Conservation (phyloP, 139 green algal species). For the Coelastrella sp. region DNA sequence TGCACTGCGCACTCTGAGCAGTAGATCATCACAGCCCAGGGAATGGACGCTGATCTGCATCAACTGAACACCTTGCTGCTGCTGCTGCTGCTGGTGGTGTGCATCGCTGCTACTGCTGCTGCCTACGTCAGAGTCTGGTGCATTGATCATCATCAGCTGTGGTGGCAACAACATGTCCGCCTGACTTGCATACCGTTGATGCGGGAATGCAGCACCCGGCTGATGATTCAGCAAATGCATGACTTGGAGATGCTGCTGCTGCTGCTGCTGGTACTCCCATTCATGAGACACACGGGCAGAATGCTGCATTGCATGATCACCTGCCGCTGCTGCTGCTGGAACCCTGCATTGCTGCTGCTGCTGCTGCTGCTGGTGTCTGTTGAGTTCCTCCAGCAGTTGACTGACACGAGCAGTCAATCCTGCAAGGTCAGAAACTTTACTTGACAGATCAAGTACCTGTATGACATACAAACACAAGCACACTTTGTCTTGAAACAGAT, state of each 20-base stretch:
- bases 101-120: constrained; percentile 1
- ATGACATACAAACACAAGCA: not conserved
- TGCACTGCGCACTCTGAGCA: constrained; percentile 1
- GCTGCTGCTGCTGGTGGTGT: constrained; percentile 26
- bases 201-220: not conserved
- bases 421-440: constrained; percentile 30
- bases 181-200: constrained; percentile 45
- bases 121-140: no score
- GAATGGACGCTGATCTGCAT: constrained; percentile 48
- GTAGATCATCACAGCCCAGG: constrained; percentile 15
- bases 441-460: constrained; percentile 40
- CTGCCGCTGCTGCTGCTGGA: constrained; percentile 20
- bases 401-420: constrained; percentile 41
- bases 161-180: constrained; percentile 41
- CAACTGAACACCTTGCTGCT: not conserved
- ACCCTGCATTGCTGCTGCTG: constrained; percentile 1
- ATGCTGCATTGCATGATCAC: not conserved
- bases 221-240: not conserved
- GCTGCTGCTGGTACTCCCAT: constrained; percentile 32
- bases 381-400: constrained; percentile 27
- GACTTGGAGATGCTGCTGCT: constrained; percentile 18
- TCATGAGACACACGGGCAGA: no score
- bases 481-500: no score
- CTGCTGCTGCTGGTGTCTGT: not conserved
- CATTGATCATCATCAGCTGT: constrained; percentile 10